phyloP scores from a whole-genome alignment of 2,329 filamentous ascomycete species.

The Coniochaeta sp. region DNA sequence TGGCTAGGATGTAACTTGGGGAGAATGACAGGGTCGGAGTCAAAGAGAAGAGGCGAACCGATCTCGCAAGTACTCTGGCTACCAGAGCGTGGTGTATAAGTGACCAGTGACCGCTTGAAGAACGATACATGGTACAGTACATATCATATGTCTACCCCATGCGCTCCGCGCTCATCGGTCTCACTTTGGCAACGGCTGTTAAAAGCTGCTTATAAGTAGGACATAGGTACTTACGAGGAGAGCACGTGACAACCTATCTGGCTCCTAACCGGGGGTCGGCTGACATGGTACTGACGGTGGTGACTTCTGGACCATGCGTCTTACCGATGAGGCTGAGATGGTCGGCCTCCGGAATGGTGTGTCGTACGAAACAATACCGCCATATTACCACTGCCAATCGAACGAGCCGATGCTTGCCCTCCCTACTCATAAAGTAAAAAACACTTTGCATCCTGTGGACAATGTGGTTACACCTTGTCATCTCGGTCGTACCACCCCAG shows the following conservation, averaged over 20 bases:
- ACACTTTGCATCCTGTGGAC: background rate
- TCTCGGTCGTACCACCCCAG: background rate
- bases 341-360: background rate
- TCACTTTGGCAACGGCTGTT: too few species aligned
- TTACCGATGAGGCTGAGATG: background rate
- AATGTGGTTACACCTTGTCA: background rate
- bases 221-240: background rate
- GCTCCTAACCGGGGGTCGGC: background rate
- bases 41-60: too few species aligned
- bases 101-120: too few species aligned
- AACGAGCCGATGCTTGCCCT: background rate
- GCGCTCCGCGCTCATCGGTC: too few species aligned
- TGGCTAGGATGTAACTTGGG: too few species aligned
- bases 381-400: background rate
- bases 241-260: background rate
- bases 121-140: too few species aligned
- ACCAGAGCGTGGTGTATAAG: too few species aligned
- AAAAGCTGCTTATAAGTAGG: too few species aligned
- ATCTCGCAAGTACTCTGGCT: too few species aligned
- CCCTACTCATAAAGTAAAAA: background rate
- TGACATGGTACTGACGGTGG: background rate
- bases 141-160: too few species aligned
- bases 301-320: background rate
- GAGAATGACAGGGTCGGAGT: too few species aligned
- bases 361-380: background rate